phyloP scores from a whole-genome alignment of 2,329 filamentous ascomycete species.

The Chaetoscypha palmicola region DNA sequence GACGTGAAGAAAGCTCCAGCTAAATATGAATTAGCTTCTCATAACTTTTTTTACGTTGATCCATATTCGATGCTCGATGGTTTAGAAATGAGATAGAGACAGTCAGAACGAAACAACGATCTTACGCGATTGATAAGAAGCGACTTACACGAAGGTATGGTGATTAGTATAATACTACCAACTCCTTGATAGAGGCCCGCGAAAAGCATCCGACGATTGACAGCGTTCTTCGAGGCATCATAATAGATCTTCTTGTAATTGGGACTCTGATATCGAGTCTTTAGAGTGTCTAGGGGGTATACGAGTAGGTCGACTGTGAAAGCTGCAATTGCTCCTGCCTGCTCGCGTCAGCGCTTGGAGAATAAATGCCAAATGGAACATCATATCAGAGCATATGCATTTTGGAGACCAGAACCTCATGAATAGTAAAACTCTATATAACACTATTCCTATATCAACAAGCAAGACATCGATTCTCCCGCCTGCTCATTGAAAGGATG shows the following conservation, averaged over 20 bases:
- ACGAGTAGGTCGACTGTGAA: conserved; percentile 80
- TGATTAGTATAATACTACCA: conserved; percentile 77
- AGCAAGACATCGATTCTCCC: too few relatives aligned
- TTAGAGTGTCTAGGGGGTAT: conserved; percentile 74
- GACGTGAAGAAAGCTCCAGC: conserved; percentile 86
- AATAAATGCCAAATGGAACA: too few relatives aligned
- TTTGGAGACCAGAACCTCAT: too few relatives aligned
- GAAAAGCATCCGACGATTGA: conserved; percentile 51
- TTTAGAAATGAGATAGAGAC: too few relatives aligned
- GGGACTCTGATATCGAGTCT: conserved; percentile 75
- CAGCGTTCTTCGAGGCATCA: conserved; percentile 45
- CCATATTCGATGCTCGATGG: too few relatives aligned
- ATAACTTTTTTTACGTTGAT: too few relatives aligned
- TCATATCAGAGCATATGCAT: too few relatives aligned
- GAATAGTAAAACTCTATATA: too few relatives aligned
- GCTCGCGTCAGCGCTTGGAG: conserved; percentile 7
- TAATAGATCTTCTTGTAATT: conserved; percentile 64
- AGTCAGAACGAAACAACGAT: too few relatives aligned
- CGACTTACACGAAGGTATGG: conserved; percentile 71
- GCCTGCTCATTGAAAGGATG: too few relatives aligned
- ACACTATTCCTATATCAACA: too few relatives aligned
- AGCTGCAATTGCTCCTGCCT: conserved; percentile 81
- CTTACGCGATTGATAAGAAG: too few relatives aligned
- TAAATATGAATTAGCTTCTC: conserved; percentile 30
- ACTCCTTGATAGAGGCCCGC: conserved; percentile 81